Percentiles rank a stretch among this genome's conserved stretches.
Evolutionary conservation across 768 basidiomycete genomes (phyloP).

Genomic region (Suillus sp.): DNA sequence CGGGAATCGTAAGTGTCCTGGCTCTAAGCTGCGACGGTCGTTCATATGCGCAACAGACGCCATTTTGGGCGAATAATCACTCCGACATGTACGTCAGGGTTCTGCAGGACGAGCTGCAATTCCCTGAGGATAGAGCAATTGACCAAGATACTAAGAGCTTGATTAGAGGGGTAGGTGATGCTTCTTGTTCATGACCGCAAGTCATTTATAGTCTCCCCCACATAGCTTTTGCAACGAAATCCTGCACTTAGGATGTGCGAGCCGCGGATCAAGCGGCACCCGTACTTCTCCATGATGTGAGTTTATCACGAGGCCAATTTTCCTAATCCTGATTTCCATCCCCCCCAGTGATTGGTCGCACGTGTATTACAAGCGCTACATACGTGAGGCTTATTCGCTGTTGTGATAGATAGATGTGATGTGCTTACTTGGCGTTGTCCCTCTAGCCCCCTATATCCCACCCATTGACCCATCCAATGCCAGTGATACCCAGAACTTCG

Average conservation of each 20-base stretch:
- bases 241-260: slow-evolving; percentile 90
- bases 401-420: slow-evolving; percentile 8
- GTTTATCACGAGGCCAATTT: slow-evolving; percentile 31
- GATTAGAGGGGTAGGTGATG: slow-evolving; percentile 82
- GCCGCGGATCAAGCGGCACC: slow-evolving; percentile 90
- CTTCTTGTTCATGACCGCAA: slow-evolving; percentile 5
- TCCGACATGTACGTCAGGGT: slow-evolving; percentile 95
- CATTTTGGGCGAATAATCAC: slow-evolving; percentile 91
- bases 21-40: slow-evolving; percentile 18
- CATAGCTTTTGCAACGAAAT: slow-evolving; percentile 87
- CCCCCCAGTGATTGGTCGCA: slow-evolving; percentile 83
- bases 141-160: slow-evolving; percentile 95
- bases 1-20: slow-evolving; percentile 76
- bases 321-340: slow-evolving; percentile 20
- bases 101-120: slow-evolving; percentile 84
- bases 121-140: slow-evolving; percentile 89
- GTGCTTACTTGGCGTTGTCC: slow-evolving; percentile 18
- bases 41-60: slow-evolving; percentile 57
- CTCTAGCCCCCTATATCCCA: slow-evolving; percentile 86
- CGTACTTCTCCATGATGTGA: slow-evolving; percentile 94
- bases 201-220: slow-evolving; percentile 15
- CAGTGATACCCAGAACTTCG: slow-evolving; percentile 96
- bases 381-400: slow-evolving; percentile 58
- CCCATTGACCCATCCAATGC: slow-evolving; percentile 90
- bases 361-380: slow-evolving; percentile 93